A percentile compares a stretch with the other conserved stretches of the same genome.
phyloP scores from a whole-genome alignment of 208 protist genomes.

The Porcisia deanei region DNA sequence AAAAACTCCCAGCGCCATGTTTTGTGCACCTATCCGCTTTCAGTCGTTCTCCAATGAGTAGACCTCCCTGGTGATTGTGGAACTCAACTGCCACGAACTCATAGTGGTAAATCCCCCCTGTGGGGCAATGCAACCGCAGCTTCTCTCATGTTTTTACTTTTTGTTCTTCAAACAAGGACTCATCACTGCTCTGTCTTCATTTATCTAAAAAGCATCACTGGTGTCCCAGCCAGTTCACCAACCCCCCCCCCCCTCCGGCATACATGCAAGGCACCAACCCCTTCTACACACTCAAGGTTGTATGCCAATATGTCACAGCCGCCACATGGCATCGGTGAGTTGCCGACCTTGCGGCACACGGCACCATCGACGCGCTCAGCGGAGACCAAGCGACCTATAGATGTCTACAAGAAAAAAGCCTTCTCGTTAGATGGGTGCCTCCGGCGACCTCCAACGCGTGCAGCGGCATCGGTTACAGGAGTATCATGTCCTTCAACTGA shows the following conservation, averaged over 20 bases:
- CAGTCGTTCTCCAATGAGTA: no score
- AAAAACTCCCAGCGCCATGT: no score
- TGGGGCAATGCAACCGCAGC: no score
- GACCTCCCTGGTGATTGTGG: no score
- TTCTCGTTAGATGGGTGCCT: conserved; percentile 25
- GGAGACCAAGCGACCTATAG: neutral
- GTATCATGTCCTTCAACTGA: neutral
- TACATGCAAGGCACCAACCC: neutral
- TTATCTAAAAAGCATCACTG: no score
- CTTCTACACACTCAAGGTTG: neutral
- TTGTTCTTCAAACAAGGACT: no score
- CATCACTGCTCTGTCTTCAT: no score
- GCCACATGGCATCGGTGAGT: conserved; percentile 1
- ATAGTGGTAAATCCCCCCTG: no score
- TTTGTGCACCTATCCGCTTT: no score
- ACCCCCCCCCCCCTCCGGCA: neutral
- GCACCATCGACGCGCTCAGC: neutral
- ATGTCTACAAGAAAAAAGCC: conserved; percentile 11
- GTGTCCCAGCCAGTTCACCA: no score
- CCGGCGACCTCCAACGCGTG: conserved; percentile 1
- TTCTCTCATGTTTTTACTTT: no score
- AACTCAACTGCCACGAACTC: no score
- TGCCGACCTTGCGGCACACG: conserved; percentile 12
- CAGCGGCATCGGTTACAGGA: neutral
- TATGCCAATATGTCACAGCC: conserved; percentile 3